Evolutionary conservation across 2,329 filamentous ascomycete genomes (phyloP).

Genomic region (Fusarium pseudoanthophilum): DNA sequence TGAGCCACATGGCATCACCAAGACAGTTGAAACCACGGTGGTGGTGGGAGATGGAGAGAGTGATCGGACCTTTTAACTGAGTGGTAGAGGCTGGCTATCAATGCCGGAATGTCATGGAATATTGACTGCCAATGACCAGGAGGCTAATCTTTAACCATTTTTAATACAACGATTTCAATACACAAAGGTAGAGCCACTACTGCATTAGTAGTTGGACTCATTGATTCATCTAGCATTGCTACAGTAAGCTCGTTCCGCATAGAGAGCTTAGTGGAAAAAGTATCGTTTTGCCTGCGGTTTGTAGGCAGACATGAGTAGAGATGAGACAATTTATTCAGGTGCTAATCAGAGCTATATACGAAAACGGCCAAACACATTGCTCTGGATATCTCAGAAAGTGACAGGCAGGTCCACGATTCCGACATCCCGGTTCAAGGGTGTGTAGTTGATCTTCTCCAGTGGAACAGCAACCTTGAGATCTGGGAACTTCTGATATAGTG

Average conservation of each 20-base stretch:
- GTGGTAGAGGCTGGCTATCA: too few species aligned
- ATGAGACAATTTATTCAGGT: background rate
- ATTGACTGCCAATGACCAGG: background rate
- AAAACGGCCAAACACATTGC: rapidly evolving
- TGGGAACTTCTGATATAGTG: constrained; percentile 13
- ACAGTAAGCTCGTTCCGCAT: too few species aligned
- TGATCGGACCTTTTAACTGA: background rate
- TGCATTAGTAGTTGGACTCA: background rate
- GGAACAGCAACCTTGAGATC: constrained; percentile 15
- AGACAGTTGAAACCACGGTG: constrained; percentile 30
- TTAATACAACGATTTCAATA: background rate
- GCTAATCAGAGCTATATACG: background rate
- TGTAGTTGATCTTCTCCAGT: constrained; percentile 19
- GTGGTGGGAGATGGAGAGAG: constrained; percentile 19
- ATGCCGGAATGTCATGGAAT: background rate
- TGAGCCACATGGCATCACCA: constrained; percentile 24
- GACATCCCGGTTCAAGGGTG: constrained; percentile 18
- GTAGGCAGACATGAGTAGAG: background rate
- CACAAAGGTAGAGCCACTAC: background rate
- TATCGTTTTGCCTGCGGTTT: rapidly evolving
- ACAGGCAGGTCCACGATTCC: constrained; percentile 16
- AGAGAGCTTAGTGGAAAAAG: background rate
- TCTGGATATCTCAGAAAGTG: background rate
- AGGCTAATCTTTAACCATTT: rapidly evolving
- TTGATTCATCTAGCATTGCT: background rate